Percentiles rank a stretch among this genome's conserved stretches.
These are phyloP conservation scores for Nelumbo lutea DNA, from an alignment of 164 flowering plant species.

Conservation along the genomic window DNA sequence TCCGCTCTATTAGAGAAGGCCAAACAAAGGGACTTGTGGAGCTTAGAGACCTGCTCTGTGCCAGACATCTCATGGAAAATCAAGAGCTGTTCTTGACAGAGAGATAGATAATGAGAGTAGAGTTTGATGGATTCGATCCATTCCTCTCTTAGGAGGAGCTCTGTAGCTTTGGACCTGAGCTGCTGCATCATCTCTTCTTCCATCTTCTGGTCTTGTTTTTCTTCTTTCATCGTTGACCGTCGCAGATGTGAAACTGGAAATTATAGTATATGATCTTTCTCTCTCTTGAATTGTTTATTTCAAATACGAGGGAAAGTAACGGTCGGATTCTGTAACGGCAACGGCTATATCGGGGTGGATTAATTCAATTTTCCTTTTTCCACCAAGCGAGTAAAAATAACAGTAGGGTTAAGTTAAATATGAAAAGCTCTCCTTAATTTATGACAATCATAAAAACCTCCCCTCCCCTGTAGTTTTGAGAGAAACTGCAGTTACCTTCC, in stretches of 20 bases:
- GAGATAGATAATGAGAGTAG: constrained; percentile 57
- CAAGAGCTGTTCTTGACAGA: constrained; percentile 43
- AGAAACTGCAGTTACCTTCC: no score
- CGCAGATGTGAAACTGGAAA: not conserved
- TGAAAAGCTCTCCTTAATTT: no score
- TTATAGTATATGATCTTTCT: not conserved
- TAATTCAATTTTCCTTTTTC: no score
- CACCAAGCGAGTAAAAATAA: no score
- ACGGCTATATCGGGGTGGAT: constrained; percentile 12
- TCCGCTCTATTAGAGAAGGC: constrained; percentile 80
- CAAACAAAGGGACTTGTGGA: constrained; percentile 62
- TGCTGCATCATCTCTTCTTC: constrained; percentile 51
- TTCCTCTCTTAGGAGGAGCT: constrained; percentile 79
- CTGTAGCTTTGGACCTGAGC: constrained; percentile 83
- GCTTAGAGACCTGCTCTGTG: constrained; percentile 30
- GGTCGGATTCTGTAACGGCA: constrained; percentile 17
- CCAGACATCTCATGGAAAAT: constrained; percentile 16
- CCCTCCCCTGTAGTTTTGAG: no score
- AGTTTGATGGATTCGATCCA: constrained; percentile 51
- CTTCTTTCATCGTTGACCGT: not conserved
- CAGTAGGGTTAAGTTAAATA: no score
- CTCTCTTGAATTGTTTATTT: not conserved
- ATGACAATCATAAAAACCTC: no score
- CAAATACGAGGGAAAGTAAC: constrained; percentile 11
- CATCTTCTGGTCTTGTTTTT: constrained; percentile 10